A percentile compares a stretch with the other conserved stretches of the same genome.
These are phyloP conservation scores for Posidonia australis DNA, from an alignment of 106 monocot species.

Conservation along the genomic window DNA sequence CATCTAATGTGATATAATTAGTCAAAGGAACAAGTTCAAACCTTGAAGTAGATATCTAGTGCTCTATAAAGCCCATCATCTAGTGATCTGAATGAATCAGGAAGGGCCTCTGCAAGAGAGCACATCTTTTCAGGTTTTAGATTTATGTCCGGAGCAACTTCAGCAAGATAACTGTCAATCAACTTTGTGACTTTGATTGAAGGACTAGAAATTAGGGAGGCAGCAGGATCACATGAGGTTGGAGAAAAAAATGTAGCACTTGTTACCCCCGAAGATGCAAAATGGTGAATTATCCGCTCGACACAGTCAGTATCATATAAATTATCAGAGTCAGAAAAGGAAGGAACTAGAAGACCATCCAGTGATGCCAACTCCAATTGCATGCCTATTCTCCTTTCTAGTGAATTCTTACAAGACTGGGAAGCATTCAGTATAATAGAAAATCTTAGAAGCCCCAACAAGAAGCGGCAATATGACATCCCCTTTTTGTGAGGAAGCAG, in stretches of 20 bases:
- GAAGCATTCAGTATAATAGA: slow-evolving; percentile 3
- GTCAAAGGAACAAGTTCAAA: too few relatives aligned
- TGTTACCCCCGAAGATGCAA: too few relatives aligned
- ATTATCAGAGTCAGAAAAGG: slow-evolving; percentile 4
- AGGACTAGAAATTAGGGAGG: too few relatives aligned
- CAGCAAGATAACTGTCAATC: slow-evolving; percentile 51
- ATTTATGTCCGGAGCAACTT: slow-evolving; percentile 62
- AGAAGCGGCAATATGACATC: background rate
- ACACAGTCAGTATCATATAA: slow-evolving; percentile 13
- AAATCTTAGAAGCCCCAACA: slow-evolving; percentile 9
- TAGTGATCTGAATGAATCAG: slow-evolving; percentile 35
- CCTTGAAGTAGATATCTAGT: slow-evolving; percentile 63
- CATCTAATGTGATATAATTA: too few relatives aligned
- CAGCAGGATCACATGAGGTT: too few relatives aligned
- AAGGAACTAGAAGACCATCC: slow-evolving; percentile 13
- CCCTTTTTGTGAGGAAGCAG: slow-evolving; percentile 6
- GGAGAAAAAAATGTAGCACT: too few relatives aligned
- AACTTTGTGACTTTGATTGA: slow-evolving; percentile 43
- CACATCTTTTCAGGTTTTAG: slow-evolving; percentile 1
- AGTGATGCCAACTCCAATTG: slow-evolving; percentile 7
- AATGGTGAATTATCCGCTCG: slow-evolving; percentile 11
- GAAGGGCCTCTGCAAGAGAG: too few relatives aligned
- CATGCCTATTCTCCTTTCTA: slow-evolving; percentile 17
- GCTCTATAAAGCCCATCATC: slow-evolving; percentile 69
- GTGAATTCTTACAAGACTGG: background rate